Percentiles rank a stretch among this genome's conserved stretches.
These are phyloP conservation scores for Fistulifera solaris DNA, from an alignment of 108 stramenopile genomes.

Conservation along the genomic window DNA sequence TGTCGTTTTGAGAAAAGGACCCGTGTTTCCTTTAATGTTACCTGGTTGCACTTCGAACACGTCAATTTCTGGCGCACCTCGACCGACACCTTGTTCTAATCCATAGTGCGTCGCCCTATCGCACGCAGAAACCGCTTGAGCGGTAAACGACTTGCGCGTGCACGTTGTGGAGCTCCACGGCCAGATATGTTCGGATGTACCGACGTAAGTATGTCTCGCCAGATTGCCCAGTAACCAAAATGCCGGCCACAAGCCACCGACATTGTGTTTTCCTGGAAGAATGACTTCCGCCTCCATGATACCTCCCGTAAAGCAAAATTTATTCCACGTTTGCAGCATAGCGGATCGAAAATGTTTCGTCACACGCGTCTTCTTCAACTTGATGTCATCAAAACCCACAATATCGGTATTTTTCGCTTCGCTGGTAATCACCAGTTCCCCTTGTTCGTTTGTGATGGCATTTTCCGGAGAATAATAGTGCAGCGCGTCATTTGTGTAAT, in stretches of 20 bases:
- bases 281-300: conserved; percentile 81
- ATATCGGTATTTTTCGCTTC: conserved; percentile 70
- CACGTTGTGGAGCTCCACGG: conserved; percentile 69
- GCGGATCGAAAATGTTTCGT: conserved; percentile 85
- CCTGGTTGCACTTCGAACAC: conserved; percentile 91
- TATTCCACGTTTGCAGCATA: conserved; percentile 97
- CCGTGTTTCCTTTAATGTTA: conserved; percentile 43
- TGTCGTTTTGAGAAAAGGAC: conserved; percentile 47
- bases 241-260: conserved; percentile 96
- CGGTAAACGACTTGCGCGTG: conserved; percentile 36
- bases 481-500: conserved; percentile 93
- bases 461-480: conserved; percentile 83
- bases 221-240: conserved; percentile 97
- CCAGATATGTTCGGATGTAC: conserved; percentile 83
- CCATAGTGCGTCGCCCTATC: conserved; percentile 80
- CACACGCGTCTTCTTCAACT: conserved; percentile 40
- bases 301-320: conserved; percentile 98
- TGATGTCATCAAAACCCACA: conserved; percentile 76
- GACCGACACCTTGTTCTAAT: conserved; percentile 58
- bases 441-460: conserved; percentile 63
- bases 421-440: conserved; percentile 75
- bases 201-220: conserved; percentile 92
- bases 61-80: conserved; percentile 98
- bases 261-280: conserved; percentile 73
- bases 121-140: conserved; percentile 76